These are phyloP conservation scores for Saccharomyces mikatae DNA, from an alignment of 805 yeast species.

Conservation along the genomic window DNA sequence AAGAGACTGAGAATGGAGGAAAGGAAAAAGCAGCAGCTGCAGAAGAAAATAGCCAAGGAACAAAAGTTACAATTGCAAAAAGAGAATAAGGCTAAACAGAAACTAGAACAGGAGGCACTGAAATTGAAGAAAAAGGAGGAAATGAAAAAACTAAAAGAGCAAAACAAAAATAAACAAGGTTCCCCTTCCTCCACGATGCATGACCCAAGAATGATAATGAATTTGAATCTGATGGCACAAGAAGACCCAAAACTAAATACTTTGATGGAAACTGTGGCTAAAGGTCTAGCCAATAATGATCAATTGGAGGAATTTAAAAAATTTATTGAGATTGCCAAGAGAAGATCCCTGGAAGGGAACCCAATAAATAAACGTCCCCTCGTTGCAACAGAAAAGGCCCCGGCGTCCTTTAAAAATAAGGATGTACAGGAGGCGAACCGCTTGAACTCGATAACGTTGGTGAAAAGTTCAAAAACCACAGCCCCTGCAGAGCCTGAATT, in stretches of 20 bases:
- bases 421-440: neutral
- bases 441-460: neutral
- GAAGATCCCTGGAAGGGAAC: conserved; percentile 42
- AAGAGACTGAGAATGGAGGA: conserved; percentile 20
- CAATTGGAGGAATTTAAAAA: conserved; percentile 75
- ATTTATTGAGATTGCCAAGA: conserved; percentile 69
- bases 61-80: conserved; percentile 11
- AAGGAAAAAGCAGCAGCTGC: conserved; percentile 20
- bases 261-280: conserved; percentile 80
- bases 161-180: conserved; percentile 4
- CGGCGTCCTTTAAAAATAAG: neutral
- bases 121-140: conserved; percentile 16
- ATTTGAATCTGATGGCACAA: conserved; percentile 75
- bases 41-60: conserved; percentile 22
- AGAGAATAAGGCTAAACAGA: conserved; percentile 18
- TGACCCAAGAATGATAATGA: conserved; percentile 75
- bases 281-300: conserved; percentile 63
- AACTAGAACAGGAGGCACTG: conserved; percentile 13
- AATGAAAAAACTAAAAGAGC: conserved; percentile 8
- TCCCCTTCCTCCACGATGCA: conserved; percentile 37
- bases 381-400: neutral
- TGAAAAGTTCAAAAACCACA: neutral
- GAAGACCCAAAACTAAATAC: conserved; percentile 57
- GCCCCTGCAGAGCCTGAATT: neutral
- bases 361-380: neutral